Base-by-base conservation (phyloP, 352 stramenopile genomes). In the Pythium scleroteichum region DNA sequence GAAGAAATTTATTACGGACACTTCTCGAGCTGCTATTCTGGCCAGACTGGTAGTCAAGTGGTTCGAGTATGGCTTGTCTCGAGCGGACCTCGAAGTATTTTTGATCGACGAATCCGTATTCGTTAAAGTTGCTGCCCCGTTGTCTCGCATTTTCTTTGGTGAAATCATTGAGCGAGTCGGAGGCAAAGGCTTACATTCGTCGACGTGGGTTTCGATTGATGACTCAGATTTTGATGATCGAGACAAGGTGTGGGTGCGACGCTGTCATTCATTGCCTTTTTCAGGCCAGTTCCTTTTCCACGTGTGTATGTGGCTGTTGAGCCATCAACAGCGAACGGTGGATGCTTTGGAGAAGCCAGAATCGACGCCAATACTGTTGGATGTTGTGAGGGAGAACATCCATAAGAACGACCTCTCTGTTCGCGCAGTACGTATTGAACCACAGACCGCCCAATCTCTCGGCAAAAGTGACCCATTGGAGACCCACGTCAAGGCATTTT, bases 401-500 rank as follows among this genome's bases (percentile, higher is more conserved):
- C 55, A 82, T 45, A 75, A 88, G 50, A 93, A 94, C 46, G 79
- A 93, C 62, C 33, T 87, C 2, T 68, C 73, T n/a, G 68, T 80
- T 16, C 53, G 60, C 1, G 69, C 67, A 2, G 77, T 95, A 19
- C 62, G 56, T 3, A 85, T 95, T 27, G 50, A 68, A 23, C 82
- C 82, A 0, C 84, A 95, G 48, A 83, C 82, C 0, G 77, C 84
- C 7, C 73, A 82, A 44, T 68, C 74, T 13, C 66, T 95, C 20
- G 86, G 86, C 42, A 91, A 92, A 54, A 91, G 80, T 33, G 86
- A 95, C 23, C 86, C 86, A 23, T 69, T 95, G 8, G 86, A 95
- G 59, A 95, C 86, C 14, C 86, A 95, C 57, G 84, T 87, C 17
- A 92, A 93, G 67, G 86, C 75, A 2, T 95, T 95, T 54, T 88